Percentiles rank a stretch among this genome's conserved stretches.
These are phyloP conservation scores for Suhomyces yuchorum DNA, from an alignment of 1,139 yeast genomes.

Conservation along the genomic window DNA sequence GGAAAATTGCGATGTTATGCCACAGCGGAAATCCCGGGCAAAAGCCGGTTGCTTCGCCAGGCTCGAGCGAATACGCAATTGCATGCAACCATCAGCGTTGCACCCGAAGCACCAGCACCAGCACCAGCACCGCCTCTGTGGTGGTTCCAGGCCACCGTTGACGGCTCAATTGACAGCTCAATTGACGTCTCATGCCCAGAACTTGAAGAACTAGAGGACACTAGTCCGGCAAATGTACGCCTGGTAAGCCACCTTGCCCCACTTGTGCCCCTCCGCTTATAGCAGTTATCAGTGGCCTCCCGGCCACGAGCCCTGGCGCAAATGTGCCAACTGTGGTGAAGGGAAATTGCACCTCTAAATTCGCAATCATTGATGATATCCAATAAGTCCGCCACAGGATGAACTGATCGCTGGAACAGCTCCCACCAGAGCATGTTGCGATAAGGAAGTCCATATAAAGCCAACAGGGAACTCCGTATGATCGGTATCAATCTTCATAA, in stretches of 20 bases:
- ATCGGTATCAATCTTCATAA: not conserved
- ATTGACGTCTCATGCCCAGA: too few relatives aligned
- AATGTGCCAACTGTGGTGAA: not conserved
- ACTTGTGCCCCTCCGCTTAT: too few relatives aligned
- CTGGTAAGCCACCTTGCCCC: too few relatives aligned
- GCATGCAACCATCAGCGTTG: too few relatives aligned
- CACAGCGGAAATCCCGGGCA: not conserved
- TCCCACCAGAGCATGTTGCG: not conserved
- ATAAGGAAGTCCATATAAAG: not conserved
- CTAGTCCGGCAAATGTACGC: too few relatives aligned
- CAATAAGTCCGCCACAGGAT: constrained; percentile 4
- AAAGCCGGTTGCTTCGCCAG: not conserved
- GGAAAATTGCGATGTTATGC: not conserved
- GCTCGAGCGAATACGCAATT: too few relatives aligned
- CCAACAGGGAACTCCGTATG: not conserved
- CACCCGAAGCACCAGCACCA: too few relatives aligned
- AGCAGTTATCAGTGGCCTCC: not conserved
- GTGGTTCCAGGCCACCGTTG: too few relatives aligned
- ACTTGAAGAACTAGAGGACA: too few relatives aligned
- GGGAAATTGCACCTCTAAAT: not conserved
- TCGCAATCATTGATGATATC: constrained; percentile 9
- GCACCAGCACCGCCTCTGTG: too few relatives aligned
- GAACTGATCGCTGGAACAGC: not conserved
- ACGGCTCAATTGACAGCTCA: too few relatives aligned
- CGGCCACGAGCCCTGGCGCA: not conserved